Evolutionary conservation across 371 early-diverging fungal genomes (phyloP).

Genomic region (Mucor racemosus): DNA sequence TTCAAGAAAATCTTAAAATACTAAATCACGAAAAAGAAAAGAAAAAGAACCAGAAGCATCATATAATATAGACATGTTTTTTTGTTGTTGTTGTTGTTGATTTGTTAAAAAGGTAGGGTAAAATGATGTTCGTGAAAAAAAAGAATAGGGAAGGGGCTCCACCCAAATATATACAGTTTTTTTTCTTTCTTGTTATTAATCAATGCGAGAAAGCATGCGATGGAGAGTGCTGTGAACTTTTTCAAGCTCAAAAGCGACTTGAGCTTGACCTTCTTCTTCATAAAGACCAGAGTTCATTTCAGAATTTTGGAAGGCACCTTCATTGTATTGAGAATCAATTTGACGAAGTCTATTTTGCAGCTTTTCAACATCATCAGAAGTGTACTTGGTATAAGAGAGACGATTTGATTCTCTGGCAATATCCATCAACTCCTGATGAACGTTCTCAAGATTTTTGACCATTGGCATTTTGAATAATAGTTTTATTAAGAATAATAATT

Average conservation of each 20-base stretch:
- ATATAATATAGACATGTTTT: no score
- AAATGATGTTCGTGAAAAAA: slow-evolving; percentile 1
- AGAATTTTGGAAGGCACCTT: slow-evolving; percentile 22
- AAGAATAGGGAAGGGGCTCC: neutral
- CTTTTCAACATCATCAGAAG: slow-evolving; percentile 38
- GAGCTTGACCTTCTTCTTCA: slow-evolving; percentile 48
- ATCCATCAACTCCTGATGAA: slow-evolving; percentile 46
- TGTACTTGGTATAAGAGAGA: slow-evolving; percentile 34
- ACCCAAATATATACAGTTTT: neutral
- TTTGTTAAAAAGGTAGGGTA: neutral
- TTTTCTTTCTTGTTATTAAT: slow-evolving; percentile 11
- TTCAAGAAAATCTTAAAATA: no score
- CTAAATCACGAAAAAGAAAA: no score
- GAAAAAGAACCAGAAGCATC: no score
- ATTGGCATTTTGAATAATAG: slow-evolving; percentile 27
- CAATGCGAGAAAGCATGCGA: slow-evolving; percentile 36
- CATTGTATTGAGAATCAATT: slow-evolving; percentile 29
- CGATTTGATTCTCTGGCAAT: slow-evolving; percentile 44
- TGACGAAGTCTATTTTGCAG: slow-evolving; percentile 37
- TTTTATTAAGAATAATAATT: neutral
- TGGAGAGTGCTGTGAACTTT: slow-evolving; percentile 38
- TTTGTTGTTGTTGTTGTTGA: no score
- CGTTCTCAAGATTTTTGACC: slow-evolving; percentile 38
- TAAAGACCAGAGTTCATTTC: slow-evolving; percentile 35
- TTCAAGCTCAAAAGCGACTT: slow-evolving; percentile 41